Conservation (phyloP, 106 monocot genomes). For the Apostasia shenzhenica region DNA sequence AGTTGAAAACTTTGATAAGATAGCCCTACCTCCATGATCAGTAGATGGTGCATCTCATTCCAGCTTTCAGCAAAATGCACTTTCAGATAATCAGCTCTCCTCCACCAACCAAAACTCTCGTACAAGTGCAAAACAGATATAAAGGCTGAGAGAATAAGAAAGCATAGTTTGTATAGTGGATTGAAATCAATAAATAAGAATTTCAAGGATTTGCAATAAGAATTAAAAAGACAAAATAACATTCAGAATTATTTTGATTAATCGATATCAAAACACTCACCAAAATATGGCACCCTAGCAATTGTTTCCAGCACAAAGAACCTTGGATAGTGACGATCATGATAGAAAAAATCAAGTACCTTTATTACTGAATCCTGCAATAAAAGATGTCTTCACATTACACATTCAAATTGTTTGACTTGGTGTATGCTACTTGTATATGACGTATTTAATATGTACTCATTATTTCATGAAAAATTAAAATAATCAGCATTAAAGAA, state of each 20-base stretch:
- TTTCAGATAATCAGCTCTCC: slow-evolving; percentile 97
- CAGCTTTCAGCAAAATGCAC: slow-evolving; percentile 98
- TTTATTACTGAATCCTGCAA: slow-evolving; percentile 72
- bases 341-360: slow-evolving; percentile 68
- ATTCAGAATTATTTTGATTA: not conserved
- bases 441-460: no score
- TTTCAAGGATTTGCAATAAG: not conserved
- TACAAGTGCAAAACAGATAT: slow-evolving; percentile 97
- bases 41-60: slow-evolving; percentile 98
- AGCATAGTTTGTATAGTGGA: not conserved
- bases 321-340: slow-evolving; percentile 79
- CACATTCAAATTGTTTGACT: not conserved
- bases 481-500: no score
- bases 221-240: not conserved
- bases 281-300: slow-evolving; percentile 96
- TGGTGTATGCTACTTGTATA: no score
- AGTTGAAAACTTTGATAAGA: not conserved
- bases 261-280: slow-evolving; percentile 31
- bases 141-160: slow-evolving; percentile 46
- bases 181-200: not conserved
- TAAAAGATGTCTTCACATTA: slow-evolving; percentile 1
- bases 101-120: slow-evolving; percentile 99
- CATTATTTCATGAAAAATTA: no score
- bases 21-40: slow-evolving; percentile 88
- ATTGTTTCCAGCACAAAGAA: slow-evolving; percentile 98